A percentile compares a stretch with the other conserved stretches of the same genome.
Evolutionary conservation across 768 basidiomycete species (phyloP).

Genomic region (Suillus variegatus): DNA sequence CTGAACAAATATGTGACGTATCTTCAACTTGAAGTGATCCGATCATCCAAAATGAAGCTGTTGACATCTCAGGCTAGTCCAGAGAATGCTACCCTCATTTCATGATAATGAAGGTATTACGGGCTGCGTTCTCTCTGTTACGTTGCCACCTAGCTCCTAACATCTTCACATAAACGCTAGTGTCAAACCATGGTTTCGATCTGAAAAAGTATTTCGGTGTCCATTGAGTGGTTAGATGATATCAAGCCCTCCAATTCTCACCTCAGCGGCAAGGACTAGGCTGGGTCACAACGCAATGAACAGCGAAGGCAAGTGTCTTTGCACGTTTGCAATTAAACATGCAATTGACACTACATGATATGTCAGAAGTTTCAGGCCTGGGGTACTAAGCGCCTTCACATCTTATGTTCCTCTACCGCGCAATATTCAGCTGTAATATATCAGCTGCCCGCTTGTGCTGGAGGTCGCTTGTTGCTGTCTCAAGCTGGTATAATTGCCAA

Average conservation of each 20-base stretch:
- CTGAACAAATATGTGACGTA: background rate
- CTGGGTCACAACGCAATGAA: no score
- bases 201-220: background rate
- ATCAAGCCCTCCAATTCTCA: no score
- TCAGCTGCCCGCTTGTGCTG: background rate
- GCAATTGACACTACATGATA: background rate
- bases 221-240: background rate
- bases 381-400: background rate
- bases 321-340: background rate
- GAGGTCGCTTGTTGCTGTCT: background rate
- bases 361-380: background rate
- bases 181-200: background rate
- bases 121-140: background rate
- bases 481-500: background rate
- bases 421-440: background rate
- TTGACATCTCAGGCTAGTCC: background rate
- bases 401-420: background rate
- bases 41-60: background rate
- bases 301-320: background rate
- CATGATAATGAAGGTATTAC: background rate
- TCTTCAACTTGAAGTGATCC: background rate
- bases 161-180: background rate
- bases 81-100: background rate
- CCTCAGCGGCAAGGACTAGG: background rate
- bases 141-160: background rate